Base-by-base conservation (phyloP, 768 basidiomycete genomes). In the Suillus bovinus region DNA sequence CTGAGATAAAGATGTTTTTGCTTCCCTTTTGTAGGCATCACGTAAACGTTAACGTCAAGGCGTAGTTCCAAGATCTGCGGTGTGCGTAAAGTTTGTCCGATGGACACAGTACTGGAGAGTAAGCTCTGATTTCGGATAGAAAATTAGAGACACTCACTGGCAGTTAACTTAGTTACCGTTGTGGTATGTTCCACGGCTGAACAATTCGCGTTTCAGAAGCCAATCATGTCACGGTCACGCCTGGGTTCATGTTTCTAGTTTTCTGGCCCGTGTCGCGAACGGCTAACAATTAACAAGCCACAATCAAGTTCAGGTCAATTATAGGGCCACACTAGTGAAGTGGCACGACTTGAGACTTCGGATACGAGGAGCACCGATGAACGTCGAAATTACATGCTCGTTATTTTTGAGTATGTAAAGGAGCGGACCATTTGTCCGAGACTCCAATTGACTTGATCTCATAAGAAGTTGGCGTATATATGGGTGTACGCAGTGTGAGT, bases 361-460 rank as follows among this genome's bases (percentile, higher is more conserved):
- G 55, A 39, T 41, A 16, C 36, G 55, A 56, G 10, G 17, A 17
- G 17, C 27, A 39, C 33, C 31, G 29, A 33, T 52, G 6, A 38
- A 38, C 24, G 55, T 39, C 38, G 17, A 38, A 20, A 56, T 56
- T 56, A 56, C 38, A 56, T 56, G 38, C 27, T 38, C 10, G 27
- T 56, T 27, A 56, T 39, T 56, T 52, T 39, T 36, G 54, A 55
- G 54, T 55, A 56, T 56, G 55, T 56, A 56, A 56, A 56, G 16
- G 38, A 24, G 55, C 36, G 55, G 55, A 11, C 55, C 27, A 39
- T 29, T 39, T 36, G 17, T 41, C 55, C 55, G 55, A n/a, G 17
- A 56, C 6, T 39, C 24, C 36, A 56, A 29, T 27, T 20, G 27
- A 39, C 55, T 13, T 39, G 17, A 17, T 56, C 55, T 27, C 38